phyloP scores from a whole-genome alignment of 2,329 filamentous ascomycete species.

The Paecilomyces niveus region DNA sequence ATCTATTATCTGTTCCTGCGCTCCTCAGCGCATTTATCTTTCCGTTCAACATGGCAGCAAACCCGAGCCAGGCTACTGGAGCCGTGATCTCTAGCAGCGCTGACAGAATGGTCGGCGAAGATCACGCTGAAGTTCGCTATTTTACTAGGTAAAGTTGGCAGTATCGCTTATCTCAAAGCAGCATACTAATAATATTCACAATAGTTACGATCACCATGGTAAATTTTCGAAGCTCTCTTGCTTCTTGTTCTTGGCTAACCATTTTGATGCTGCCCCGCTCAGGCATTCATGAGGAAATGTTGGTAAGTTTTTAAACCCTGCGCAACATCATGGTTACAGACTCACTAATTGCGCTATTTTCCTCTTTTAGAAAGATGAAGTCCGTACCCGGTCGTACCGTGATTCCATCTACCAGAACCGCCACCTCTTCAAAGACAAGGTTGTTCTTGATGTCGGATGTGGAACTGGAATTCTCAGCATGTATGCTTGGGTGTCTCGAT shows the following conservation, averaged over 20 bases:
- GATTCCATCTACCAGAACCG: conserved; percentile 95
- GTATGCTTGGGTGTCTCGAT: conserved; percentile 45
- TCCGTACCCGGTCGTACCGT: conserved; percentile 93
- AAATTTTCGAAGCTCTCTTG: conserved; percentile 23
- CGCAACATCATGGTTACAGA: conserved; percentile 7
- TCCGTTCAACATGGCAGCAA: conserved; percentile 23
- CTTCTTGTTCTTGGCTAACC: conserved; percentile 13
- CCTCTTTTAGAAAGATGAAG: conserved; percentile 79
- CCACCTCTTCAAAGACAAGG: conserved; percentile 75
- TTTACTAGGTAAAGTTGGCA: conserved; percentile 73
- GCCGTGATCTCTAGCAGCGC: conserved; percentile 32
- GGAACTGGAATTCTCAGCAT: conserved; percentile 97
- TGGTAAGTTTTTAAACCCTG: conserved; percentile 56
- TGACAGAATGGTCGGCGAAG: conserved; percentile 54
- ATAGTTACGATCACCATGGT: conserved; percentile 97
- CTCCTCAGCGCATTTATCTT: neutral
- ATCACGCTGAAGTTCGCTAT: conserved; percentile 97
- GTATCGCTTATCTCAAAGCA: conserved; percentile 12
- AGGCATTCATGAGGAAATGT: conserved; percentile 98
- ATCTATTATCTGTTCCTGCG: conserved; percentile 1
- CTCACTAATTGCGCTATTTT: conserved; percentile 10
- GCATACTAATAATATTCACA: conserved; percentile 11
- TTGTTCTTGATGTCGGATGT: conserved; percentile 86
- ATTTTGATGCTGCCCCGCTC: conserved; percentile 28
- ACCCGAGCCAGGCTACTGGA: conserved; percentile 15